These are phyloP conservation scores for Leishmania tarentolae DNA, from an alignment of 208 protist species.

Conservation along the genomic window DNA sequence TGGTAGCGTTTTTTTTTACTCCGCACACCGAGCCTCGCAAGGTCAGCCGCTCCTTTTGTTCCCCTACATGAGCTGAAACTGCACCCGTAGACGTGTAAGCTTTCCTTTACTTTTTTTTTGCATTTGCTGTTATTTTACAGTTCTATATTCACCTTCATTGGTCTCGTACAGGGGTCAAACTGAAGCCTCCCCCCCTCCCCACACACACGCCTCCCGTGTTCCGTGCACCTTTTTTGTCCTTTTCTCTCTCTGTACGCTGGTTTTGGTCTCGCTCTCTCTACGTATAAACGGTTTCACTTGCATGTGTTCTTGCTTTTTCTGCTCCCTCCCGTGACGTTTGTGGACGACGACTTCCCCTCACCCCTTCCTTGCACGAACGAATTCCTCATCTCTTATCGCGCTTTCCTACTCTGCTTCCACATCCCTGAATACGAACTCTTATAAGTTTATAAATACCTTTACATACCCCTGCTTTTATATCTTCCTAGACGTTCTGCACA, in stretches of 20 bases:
- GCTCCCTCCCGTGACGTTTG: background rate
- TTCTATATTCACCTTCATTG: background rate
- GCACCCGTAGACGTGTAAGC: background rate
- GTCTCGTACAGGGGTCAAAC: no score
- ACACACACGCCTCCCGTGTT: no score
- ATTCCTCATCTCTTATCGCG: background rate
- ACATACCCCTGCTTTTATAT: background rate
- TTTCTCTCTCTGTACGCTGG: background rate
- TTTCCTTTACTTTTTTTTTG: conserved; percentile 1
- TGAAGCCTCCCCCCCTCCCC: background rate
- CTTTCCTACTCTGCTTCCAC: conserved; percentile 5
- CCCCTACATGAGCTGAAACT: background rate
- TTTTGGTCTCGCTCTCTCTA: background rate
- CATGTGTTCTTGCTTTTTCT: background rate
- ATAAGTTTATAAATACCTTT: background rate
- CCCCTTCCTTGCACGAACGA: background rate
- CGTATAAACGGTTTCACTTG: background rate
- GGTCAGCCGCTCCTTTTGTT: background rate
- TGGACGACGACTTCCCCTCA: no score
- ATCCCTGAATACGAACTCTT: background rate
- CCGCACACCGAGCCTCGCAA: background rate
- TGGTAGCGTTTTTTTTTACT: background rate
- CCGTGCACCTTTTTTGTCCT: background rate
- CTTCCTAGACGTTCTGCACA: background rate
- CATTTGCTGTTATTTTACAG: background rate